phyloP scores from a whole-genome alignment of 495 filamentous ascomycete species.

The Niebla homalea region DNA sequence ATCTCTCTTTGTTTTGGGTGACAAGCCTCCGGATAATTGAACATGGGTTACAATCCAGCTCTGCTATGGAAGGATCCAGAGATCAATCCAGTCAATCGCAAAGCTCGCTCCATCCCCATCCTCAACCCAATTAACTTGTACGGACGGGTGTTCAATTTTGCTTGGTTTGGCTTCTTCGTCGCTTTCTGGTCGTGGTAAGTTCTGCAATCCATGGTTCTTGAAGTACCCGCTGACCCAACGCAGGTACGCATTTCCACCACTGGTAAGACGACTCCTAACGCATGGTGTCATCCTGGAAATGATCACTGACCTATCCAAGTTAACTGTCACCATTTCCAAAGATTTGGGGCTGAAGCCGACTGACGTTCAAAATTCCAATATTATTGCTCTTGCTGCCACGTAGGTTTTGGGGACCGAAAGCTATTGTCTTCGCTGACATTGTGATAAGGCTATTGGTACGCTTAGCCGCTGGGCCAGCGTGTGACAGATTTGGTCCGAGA shows the following conservation, averaged over 20 bases:
- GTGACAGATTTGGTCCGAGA: conserved; percentile 75
- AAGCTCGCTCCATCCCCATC: conserved; percentile 67
- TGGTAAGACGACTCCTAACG: conserved; percentile 40
- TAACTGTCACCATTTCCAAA: conserved; percentile 60
- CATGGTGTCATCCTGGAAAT: not conserved
- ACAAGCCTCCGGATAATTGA: not conserved
- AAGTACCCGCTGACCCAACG: not conserved
- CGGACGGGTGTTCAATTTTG: conserved; percentile 87
- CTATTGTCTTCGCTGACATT: conserved; percentile 10
- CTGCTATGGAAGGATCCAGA: conserved; percentile 45
- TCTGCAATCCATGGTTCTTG: not conserved
- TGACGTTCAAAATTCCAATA: conserved; percentile 86
- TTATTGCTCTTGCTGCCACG: conserved; percentile 77
- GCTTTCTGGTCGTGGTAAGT: conserved; percentile 84
- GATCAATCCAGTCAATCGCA: conserved; percentile 65
- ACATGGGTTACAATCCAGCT: conserved; percentile 20
- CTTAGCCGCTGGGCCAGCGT: conserved; percentile 68
- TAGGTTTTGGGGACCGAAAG: conserved; percentile 20
- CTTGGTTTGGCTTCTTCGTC: conserved; percentile 91
- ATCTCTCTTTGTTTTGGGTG: too few relatives aligned
- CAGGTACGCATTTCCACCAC: conserved; percentile 60
- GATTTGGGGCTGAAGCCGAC: conserved; percentile 58
- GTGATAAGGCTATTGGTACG: conserved; percentile 56
- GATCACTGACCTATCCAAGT: conserved; percentile 28
- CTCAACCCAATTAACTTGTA: conserved; percentile 71